Conservation (phyloP, 2,329 filamentous ascomycete species). For the Fonsecaea monophora region DNA sequence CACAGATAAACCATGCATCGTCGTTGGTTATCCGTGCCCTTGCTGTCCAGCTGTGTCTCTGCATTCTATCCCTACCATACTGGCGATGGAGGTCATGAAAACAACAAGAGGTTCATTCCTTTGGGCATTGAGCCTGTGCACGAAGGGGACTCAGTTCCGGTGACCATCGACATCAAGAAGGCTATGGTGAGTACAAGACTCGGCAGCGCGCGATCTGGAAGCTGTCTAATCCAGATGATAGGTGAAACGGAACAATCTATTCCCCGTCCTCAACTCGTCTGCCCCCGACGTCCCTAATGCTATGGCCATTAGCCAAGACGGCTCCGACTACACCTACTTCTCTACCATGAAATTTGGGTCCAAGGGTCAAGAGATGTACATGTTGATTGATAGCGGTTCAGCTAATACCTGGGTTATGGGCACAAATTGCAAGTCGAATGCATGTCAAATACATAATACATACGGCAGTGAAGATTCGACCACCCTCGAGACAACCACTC, state of each 20-base stretch:
- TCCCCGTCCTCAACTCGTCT: constrained; percentile 52
- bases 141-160: constrained; percentile 39
- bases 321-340: constrained; percentile 63
- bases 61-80: constrained; percentile 54
- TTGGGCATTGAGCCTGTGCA: constrained; percentile 37
- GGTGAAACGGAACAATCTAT: constrained; percentile 56
- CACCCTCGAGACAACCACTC: constrained; percentile 62
- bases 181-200: constrained; percentile 34
- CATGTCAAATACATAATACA: constrained; percentile 73
- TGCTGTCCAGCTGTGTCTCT: constrained; percentile 38
- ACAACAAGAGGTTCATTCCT: constrained; percentile 45
- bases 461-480: constrained; percentile 72
- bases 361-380: constrained; percentile 58
- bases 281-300: constrained; percentile 54
- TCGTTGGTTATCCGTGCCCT: constrained; percentile 38
- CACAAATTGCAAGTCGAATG: constrained; percentile 67
- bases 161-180: constrained; percentile 50
- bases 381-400: constrained; percentile 63
- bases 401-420: constrained; percentile 85
- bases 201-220: not conserved
- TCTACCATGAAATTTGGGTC: constrained; percentile 58
- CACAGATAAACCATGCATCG: constrained; percentile 35
- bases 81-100: constrained; percentile 32
- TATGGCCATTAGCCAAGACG: constrained; percentile 61
- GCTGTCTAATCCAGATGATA: constrained; percentile 28